Evolutionary conservation across 331 rosid species (phyloP).

Genomic region (Malus hybrid): DNA sequence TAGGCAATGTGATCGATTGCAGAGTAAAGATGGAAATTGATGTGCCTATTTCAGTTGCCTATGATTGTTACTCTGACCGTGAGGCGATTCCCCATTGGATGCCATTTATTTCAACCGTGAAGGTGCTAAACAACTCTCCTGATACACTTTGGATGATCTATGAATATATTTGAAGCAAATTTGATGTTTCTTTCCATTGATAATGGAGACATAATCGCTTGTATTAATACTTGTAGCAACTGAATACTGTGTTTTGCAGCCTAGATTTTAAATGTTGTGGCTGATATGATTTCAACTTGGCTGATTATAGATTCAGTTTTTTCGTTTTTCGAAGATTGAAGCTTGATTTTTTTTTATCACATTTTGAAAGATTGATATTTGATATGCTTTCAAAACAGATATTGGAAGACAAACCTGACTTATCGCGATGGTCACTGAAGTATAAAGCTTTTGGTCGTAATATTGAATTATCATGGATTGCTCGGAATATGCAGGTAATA

Average conservation of each 20-base stretch:
- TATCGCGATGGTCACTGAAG: conserved; percentile 86
- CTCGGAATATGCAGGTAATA: conserved; percentile 87
- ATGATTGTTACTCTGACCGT: conserved; percentile 70
- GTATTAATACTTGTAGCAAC: not conserved
- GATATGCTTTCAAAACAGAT: conserved; percentile 30
- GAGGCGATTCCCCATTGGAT: conserved; percentile 90
- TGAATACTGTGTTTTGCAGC: not conserved
- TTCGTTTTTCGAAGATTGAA: too few species aligned
- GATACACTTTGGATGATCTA: conserved; percentile 5
- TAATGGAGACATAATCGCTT: not conserved
- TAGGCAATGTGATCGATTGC: conserved; percentile 35
- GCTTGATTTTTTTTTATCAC: too few species aligned
- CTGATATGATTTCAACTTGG: not conserved
- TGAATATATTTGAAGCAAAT: not conserved
- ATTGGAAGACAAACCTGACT: conserved; percentile 78
- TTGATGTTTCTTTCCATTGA: not conserved
- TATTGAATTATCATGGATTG: conserved; percentile 86
- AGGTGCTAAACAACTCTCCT: conserved; percentile 34
- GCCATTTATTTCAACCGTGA: conserved; percentile 86
- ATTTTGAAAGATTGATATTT: not conserved
- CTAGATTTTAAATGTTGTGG: not conserved
- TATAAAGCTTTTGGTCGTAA: conserved; percentile 78
- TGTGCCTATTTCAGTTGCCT: conserved; percentile 75
- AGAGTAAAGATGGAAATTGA: conserved; percentile 84
- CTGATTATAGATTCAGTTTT: not conserved